Evolutionary conservation across 2,329 filamentous ascomycete genomes (phyloP).

Genomic region (Diaporthe citriasiana): DNA sequence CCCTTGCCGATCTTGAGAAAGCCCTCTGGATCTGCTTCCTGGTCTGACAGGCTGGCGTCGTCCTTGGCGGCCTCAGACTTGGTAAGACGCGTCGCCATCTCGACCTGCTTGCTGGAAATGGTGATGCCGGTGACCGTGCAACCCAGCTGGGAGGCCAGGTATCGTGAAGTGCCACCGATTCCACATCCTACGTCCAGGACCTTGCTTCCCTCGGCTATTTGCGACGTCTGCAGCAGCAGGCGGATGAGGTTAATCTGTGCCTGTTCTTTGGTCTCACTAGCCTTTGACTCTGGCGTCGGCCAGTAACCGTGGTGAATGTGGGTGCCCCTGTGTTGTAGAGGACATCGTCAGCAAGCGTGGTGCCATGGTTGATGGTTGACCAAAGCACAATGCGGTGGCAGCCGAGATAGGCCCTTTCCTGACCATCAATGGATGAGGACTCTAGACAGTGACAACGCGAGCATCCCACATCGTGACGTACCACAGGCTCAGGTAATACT

Average conservation of each 20-base stretch:
- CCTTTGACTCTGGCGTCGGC: slow-evolving; percentile 59
- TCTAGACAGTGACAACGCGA: not conserved
- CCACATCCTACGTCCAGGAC: slow-evolving; percentile 74
- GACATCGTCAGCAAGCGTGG: slow-evolving; percentile 12
- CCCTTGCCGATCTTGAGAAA: slow-evolving; percentile 59
- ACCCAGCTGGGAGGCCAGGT: slow-evolving; percentile 65
- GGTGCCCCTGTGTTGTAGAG: slow-evolving; percentile 63
- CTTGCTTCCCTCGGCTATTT: slow-evolving; percentile 52
- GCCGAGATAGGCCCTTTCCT: not conserved
- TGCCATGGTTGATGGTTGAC: not conserved
- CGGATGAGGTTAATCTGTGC: slow-evolving; percentile 71
- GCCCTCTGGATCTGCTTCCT: slow-evolving; percentile 49
- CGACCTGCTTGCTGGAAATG: slow-evolving; percentile 71
- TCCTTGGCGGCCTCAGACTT: slow-evolving; percentile 50
- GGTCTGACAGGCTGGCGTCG: slow-evolving; percentile 36
- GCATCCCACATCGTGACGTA: slow-evolving; percentile 49
- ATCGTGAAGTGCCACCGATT: slow-evolving; percentile 70
- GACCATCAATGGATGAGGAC: not conserved
- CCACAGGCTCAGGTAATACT: slow-evolving; percentile 74
- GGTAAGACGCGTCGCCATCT: slow-evolving; percentile 68
- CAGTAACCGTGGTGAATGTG: slow-evolving; percentile 76
- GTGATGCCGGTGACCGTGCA: slow-evolving; percentile 72
- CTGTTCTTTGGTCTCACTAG: slow-evolving; percentile 67
- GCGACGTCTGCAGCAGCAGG: slow-evolving; percentile 65
- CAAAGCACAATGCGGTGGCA: not conserved